These are phyloP conservation scores for Salix exigua DNA, from an alignment of 345 rosid species.

Conservation along the genomic window DNA sequence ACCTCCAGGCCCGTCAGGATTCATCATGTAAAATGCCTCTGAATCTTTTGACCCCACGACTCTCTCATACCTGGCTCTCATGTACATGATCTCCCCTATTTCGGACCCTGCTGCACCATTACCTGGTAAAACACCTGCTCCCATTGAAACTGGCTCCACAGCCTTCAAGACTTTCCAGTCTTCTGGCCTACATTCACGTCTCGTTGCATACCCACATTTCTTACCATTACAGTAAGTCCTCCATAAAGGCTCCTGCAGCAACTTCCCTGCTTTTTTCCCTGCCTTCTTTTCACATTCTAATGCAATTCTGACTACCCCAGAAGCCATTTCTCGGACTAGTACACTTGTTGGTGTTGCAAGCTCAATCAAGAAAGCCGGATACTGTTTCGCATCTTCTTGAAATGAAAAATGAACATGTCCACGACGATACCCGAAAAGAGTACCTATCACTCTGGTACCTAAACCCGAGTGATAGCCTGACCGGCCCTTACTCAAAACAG, in stretches of 20 bases:
- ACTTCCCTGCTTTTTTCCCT: slow-evolving; percentile 41
- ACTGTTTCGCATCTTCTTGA: slow-evolving; percentile 59
- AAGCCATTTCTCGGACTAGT: slow-evolving; percentile 86
- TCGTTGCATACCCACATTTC: slow-evolving; percentile 76
- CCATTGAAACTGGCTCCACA: slow-evolving; percentile 84
- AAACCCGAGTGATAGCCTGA: slow-evolving; percentile 34
- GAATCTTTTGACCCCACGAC: slow-evolving; percentile 89
- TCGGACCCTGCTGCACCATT: slow-evolving; percentile 39
- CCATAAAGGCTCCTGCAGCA: slow-evolving; percentile 71
- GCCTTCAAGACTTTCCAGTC: slow-evolving; percentile 69
- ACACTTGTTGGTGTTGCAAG: slow-evolving; percentile 78
- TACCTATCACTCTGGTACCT: slow-evolving; percentile 61
- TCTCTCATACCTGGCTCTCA: slow-evolving; percentile 93
- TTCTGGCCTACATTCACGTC: slow-evolving; percentile 56
- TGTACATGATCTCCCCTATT: slow-evolving; percentile 85
- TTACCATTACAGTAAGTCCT: slow-evolving; percentile 83
- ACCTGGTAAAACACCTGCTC: slow-evolving; percentile 90
- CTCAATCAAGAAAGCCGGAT: slow-evolving; percentile 69
- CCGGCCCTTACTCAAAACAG: slow-evolving; percentile 34
- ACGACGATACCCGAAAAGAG: slow-evolving; percentile 82
- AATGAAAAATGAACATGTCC: slow-evolving; percentile 85
- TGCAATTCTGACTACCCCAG: slow-evolving; percentile 82
- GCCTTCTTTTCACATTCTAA: slow-evolving; percentile 61
- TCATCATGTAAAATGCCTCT: slow-evolving; percentile 94
- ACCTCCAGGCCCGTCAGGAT: slow-evolving; percentile 76